A percentile compares a stretch with the other conserved stretches of the same genome.
Conservation (phyloP, 208 protist genomes). For the Zelonia costaricensis region DNA sequence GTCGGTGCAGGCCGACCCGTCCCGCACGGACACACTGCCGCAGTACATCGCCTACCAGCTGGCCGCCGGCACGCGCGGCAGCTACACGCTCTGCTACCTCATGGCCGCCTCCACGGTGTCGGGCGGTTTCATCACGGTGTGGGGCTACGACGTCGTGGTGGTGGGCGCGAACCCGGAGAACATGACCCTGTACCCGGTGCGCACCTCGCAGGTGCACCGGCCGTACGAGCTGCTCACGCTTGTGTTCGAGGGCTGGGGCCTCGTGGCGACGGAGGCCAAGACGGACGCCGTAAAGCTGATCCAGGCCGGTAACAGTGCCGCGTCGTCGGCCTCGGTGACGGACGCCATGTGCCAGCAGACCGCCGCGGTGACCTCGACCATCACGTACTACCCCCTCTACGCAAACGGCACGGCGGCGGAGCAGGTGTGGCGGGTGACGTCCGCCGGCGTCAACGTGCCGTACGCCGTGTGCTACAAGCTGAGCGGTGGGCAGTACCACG, state of each 20-base stretch:
- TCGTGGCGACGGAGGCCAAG: constrained; percentile 39
- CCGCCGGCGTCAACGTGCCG: constrained; percentile 6
- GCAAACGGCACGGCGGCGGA: constrained; percentile 79
- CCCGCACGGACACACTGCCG: constrained; percentile 63
- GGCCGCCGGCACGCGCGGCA: constrained; percentile 60
- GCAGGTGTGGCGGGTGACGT: constrained; percentile 41
- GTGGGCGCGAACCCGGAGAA: constrained; percentile 59
- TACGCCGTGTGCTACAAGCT: constrained; percentile 91
- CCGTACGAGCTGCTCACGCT: constrained; percentile 54
- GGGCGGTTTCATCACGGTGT: constrained; percentile 49
- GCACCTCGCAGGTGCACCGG: constrained; percentile 3
- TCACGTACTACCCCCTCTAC: constrained; percentile 44
- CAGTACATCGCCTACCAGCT: constrained; percentile 66
- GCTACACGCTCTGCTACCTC: constrained; percentile 77
- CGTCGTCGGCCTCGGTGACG: constrained; percentile 2
- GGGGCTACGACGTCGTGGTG: constrained; percentile 70
- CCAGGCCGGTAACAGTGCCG: constrained; percentile 12
- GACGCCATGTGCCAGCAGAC: constrained; percentile 35
- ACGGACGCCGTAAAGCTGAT: constrained; percentile 67
- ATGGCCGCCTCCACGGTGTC: constrained; percentile 22
- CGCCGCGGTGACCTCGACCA: constrained; percentile 1
- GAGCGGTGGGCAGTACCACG: constrained; percentile 80
- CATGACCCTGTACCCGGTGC: constrained; percentile 38
- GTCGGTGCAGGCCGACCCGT: constrained; percentile 49
- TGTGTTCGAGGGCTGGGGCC: constrained; percentile 80